Percentiles rank a stretch among this genome's conserved stretches.
These are phyloP conservation scores for Balakata baccata DNA, from an alignment of 345 rosid genomes.

Conservation along the genomic window DNA sequence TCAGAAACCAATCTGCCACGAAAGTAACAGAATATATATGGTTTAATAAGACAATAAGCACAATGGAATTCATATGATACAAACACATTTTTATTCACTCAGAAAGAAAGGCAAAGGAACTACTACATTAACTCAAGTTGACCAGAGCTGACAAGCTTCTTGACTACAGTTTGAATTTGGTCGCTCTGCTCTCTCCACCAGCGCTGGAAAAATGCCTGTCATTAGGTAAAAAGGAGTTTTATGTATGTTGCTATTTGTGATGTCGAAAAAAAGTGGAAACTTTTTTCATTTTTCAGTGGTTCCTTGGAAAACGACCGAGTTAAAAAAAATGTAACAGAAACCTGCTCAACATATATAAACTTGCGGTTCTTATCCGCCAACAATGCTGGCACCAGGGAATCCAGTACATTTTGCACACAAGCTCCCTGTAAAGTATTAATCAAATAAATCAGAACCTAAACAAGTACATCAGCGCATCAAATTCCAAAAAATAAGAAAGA, in stretches of 20 bases:
- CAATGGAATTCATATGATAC: neutral
- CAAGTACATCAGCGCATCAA: neutral
- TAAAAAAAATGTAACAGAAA: neutral
- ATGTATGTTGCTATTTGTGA: neutral
- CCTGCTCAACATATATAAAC: constrained; percentile 60
- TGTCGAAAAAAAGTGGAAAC: neutral
- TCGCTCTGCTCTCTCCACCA: constrained; percentile 58
- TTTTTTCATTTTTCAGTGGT: neutral
- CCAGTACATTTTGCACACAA: constrained; percentile 51
- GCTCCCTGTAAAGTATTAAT: constrained; percentile 37
- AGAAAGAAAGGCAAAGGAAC: neutral
- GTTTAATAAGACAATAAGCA: neutral
- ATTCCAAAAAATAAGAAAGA: neutral
- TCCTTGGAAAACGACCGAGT: neutral
- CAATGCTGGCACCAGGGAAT: constrained; percentile 49
- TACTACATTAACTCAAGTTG: constrained; percentile 52
- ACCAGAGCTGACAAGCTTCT: constrained; percentile 40
- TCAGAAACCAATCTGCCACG: neutral
- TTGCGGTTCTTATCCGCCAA: constrained; percentile 50
- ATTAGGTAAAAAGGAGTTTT: neutral
- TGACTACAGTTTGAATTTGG: constrained; percentile 31
- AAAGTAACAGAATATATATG: neutral
- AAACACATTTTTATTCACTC: neutral
- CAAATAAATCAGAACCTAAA: neutral
- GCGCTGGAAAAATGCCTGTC: constrained; percentile 57